Conservation (phyloP, 2,329 filamentous ascomycete species). For the Cladophialophora psammophila region DNA sequence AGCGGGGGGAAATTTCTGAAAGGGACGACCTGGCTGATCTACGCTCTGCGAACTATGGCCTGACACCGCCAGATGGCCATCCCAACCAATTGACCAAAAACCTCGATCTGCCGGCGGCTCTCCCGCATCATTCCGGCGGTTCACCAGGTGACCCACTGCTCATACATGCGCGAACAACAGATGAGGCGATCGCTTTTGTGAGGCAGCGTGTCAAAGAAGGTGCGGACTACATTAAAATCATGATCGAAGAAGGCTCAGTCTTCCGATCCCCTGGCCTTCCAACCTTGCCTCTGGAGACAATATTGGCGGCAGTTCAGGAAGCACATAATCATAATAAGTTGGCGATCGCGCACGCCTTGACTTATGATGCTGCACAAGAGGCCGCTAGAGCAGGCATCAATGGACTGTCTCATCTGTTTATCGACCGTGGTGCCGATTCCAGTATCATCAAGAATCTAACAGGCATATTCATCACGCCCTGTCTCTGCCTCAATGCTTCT, state of each 20-base stretch:
- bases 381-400: background rate
- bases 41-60: slow-evolving; percentile 1
- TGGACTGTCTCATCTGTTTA: slow-evolving; percentile 4
- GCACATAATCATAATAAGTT: background rate
- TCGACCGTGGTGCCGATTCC: background rate
- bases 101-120: background rate
- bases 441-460: background rate
- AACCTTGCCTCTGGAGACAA: background rate
- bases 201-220: background rate
- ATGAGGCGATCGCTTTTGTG: background rate
- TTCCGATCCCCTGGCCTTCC: background rate
- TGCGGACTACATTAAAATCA: slow-evolving; percentile 16
- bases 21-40: slow-evolving; percentile 11
- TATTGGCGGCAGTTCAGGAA: background rate
- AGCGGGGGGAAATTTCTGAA: background rate
- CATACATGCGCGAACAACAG: background rate
- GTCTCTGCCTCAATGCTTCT: background rate
- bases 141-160: background rate
- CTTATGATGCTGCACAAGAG: background rate
- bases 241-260: slow-evolving; percentile 1
- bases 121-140: background rate
- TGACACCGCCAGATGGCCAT: background rate
- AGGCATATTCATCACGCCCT: background rate
- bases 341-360: slow-evolving; percentile 11
- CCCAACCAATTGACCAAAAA: slow-evolving; percentile 1